A percentile compares a stretch with the other conserved stretches of the same genome.
Evolutionary conservation across 495 filamentous ascomycete genomes (phyloP).

Genomic region (Aspergillus nidulans): DNA sequence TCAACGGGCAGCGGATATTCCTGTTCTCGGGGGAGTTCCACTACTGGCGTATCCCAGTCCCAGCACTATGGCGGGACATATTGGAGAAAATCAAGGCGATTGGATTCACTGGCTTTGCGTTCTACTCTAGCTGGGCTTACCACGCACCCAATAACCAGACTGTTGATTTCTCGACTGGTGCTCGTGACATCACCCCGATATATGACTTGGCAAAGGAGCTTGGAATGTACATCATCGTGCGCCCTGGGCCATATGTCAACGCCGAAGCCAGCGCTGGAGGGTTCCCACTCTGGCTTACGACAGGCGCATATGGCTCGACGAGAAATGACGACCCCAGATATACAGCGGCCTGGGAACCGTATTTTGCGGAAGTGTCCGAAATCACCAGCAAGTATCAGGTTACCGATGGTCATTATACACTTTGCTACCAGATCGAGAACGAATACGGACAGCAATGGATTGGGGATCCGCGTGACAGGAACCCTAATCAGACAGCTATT

Average conservation of each 20-base stretch:
- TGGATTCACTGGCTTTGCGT: conserved; percentile 51
- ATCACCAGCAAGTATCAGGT: conserved; percentile 50
- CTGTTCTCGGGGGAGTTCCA: conserved; percentile 60
- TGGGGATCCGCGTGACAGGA: conserved; percentile 29
- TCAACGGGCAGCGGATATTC: conserved; percentile 53
- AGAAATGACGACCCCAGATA: conserved; percentile 56
- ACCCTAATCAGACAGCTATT: conserved; percentile 44
- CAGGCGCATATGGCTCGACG: conserved; percentile 54
- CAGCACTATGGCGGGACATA: conserved; percentile 55
- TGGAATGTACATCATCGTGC: conserved; percentile 36
- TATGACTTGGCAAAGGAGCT: conserved; percentile 52
- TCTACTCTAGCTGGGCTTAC: conserved; percentile 57
- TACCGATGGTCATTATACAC: conserved; percentile 51
- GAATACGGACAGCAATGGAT: conserved; percentile 58
- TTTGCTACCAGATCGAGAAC: conserved; percentile 59
- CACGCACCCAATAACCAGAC: conserved; percentile 48
- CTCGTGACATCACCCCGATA: conserved; percentile 48
- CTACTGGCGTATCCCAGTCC: conserved; percentile 57
- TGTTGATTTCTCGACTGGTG: conserved; percentile 54
- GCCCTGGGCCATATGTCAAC: conserved; percentile 43
- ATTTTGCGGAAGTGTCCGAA: conserved; percentile 44
- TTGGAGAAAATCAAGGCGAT: conserved; percentile 62
- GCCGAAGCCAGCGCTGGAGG: conserved; percentile 54
- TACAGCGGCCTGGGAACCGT: conserved; percentile 47
- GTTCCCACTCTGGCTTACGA: conserved; percentile 58